A percentile compares a stretch with the other conserved stretches of the same genome.
phyloP scores from a whole-genome alignment of 2,329 filamentous ascomycete species.

The Colletotrichum horii region DNA sequence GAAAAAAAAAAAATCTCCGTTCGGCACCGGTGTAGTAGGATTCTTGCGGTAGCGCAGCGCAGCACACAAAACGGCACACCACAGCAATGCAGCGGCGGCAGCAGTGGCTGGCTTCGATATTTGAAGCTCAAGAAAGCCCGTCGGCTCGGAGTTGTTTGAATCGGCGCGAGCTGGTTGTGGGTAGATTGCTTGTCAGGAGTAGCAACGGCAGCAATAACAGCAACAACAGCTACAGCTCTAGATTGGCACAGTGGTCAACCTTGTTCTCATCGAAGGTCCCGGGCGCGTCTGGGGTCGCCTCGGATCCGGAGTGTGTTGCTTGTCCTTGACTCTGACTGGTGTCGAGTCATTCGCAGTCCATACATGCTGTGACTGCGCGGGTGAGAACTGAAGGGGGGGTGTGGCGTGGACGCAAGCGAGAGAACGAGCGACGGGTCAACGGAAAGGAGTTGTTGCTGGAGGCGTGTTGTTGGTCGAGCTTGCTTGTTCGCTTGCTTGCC shows the following conservation, averaged over 20 bases:
- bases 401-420: conserved; percentile 8
- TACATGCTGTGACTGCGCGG: conserved; percentile 16
- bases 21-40: not conserved
- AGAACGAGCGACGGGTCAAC: not conserved
- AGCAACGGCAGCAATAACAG: not conserved
- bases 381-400: not conserved
- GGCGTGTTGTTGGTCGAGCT: not conserved
- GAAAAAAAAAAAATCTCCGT: conserved; percentile 5
- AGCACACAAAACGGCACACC: conserved; percentile 1
- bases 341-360: conserved; percentile 17
- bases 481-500: not conserved
- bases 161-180: not conserved
- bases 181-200: not conserved
- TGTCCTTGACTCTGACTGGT: conserved; percentile 19
- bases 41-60: not conserved
- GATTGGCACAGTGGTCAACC: not conserved
- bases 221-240: conserved; percentile 11
- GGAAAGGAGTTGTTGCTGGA: not conserved
- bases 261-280: conserved; percentile 7
- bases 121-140: conserved; percentile 1
- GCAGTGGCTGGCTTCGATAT: conserved; percentile 5
- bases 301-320: conserved; percentile 8
- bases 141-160: not conserved
- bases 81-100: conserved; percentile 4
- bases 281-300: not conserved